These are phyloP conservation scores for Leishmania major DNA, from an alignment of 208 protist species.

Conservation along the genomic window DNA sequence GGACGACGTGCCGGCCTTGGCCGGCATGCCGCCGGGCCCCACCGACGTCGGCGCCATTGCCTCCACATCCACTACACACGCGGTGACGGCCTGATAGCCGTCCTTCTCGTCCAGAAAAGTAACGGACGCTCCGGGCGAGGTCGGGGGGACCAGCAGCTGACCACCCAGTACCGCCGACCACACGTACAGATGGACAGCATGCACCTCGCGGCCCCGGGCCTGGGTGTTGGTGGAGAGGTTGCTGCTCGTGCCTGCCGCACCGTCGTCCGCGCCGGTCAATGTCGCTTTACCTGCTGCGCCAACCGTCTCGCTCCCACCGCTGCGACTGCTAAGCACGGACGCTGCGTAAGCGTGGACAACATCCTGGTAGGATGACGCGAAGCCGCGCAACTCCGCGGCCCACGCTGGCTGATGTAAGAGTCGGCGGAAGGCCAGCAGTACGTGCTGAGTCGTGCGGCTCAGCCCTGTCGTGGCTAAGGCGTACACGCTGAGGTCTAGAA, in stretches of 20 bases:
- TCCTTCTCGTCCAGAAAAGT: conserved; percentile 23
- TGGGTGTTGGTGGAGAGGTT: not conserved
- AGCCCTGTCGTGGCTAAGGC: conserved; percentile 32
- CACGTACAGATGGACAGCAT: conserved; percentile 30
- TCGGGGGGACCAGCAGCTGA: conserved; percentile 25
- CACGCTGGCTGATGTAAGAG: conserved; percentile 34
- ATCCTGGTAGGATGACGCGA: conserved; percentile 26
- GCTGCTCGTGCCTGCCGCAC: not conserved
- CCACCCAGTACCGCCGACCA: conserved; percentile 43
- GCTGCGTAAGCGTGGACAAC: conserved; percentile 25
- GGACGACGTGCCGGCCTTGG: not conserved
- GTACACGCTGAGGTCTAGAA: conserved; percentile 28
- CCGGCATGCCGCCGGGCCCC: not conserved
- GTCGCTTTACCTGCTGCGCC: not conserved
- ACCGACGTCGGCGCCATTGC: not conserved
- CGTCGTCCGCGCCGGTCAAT: not conserved
- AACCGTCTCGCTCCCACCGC: not conserved
- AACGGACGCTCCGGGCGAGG: conserved; percentile 11
- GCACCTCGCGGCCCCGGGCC: conserved; percentile 9
- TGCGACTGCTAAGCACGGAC: conserved; percentile 3
- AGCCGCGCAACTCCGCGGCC: conserved; percentile 33
- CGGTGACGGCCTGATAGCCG: conserved; percentile 11
- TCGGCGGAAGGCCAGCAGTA: conserved; percentile 30
- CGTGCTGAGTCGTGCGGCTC: conserved; percentile 34
- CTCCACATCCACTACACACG: conserved; percentile 27